Conservation (phyloP, 768 basidiomycete species). For the Sarcomyxa edulis region DNA sequence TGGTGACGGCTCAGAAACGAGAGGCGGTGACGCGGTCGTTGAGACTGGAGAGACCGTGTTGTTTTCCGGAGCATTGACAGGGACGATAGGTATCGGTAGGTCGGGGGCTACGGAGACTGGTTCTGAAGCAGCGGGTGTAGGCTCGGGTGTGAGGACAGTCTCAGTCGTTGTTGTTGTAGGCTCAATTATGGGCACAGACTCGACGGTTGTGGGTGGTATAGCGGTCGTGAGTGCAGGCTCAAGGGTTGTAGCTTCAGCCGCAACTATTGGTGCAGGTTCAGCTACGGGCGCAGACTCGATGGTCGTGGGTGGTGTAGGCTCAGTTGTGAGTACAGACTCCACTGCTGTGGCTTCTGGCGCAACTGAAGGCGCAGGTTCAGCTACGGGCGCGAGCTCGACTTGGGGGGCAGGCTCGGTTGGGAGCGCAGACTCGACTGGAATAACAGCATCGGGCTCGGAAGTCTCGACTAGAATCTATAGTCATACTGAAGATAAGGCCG, state of each 20-base stretch:
- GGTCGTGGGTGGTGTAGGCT: not conserved
- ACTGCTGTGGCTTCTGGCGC: not conserved
- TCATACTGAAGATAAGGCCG: constrained; percentile 7
- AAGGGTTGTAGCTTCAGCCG: not conserved
- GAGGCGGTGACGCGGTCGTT: constrained; percentile 1
- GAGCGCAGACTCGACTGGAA: constrained; percentile 3
- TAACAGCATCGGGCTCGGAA: constrained; percentile 7
- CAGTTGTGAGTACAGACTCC: constrained; percentile 2
- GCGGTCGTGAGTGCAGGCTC: constrained; percentile 2
- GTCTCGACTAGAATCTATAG: constrained; percentile 13
- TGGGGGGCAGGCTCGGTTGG: not conserved
- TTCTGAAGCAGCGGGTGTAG: not conserved
- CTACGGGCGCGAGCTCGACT: constrained; percentile 3
- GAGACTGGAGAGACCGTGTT: constrained; percentile 18
- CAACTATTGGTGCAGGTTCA: not conserved
- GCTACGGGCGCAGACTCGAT: not conserved
- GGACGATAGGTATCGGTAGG: constrained; percentile 31
- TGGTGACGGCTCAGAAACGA: not conserved
- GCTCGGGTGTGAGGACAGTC: not conserved
- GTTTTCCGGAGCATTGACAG: constrained; percentile 35
- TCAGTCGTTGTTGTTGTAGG: not conserved
- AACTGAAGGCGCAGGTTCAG: constrained; percentile 2
- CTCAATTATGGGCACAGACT: not conserved
- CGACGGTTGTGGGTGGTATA: not conserved
- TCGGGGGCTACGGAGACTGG: constrained; percentile 21